Evolutionary conservation across 176 grass and related monocot genomes (phyloP).

Genomic region (Miscanthus lutarioriparius): DNA sequence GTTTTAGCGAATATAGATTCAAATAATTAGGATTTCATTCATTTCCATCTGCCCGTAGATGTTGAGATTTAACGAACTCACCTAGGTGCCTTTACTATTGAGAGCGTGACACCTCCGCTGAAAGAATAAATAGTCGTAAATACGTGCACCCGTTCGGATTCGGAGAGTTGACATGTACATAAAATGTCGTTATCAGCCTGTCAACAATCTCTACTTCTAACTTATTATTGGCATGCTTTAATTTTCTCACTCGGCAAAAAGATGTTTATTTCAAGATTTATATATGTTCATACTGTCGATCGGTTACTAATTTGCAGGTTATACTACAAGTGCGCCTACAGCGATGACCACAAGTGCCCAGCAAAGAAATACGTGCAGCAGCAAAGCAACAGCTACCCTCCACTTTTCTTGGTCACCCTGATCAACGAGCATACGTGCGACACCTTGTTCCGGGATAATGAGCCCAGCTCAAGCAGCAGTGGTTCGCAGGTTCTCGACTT

Average conservation of each 20-base stretch:
- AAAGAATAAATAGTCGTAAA: too few species aligned
- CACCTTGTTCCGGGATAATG: slow-evolving; percentile 21
- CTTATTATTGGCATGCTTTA: not conserved
- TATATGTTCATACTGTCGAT: not conserved
- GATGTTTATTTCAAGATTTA: not conserved
- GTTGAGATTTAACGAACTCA: too few species aligned
- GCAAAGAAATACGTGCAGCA: slow-evolving; percentile 58
- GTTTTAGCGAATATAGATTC: too few species aligned
- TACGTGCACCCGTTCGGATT: too few species aligned
- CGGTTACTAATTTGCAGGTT: slow-evolving; percentile 34
- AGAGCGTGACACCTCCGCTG: too few species aligned
- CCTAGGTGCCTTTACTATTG: too few species aligned
- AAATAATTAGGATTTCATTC: too few species aligned
- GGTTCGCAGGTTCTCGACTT: slow-evolving; percentile 35
- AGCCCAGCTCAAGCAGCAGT: slow-evolving; percentile 16
- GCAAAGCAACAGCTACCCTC: slow-evolving; percentile 11
- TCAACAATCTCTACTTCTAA: not conserved
- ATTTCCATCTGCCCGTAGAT: too few species aligned
- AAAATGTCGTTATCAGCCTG: not conserved
- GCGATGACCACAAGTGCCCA: slow-evolving; percentile 35
- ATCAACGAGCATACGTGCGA: slow-evolving; percentile 44
- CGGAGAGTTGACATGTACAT: not conserved
- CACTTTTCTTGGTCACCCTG: slow-evolving; percentile 34
- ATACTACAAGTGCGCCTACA: slow-evolving; percentile 55
- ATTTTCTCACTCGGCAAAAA: not conserved